Base-by-base conservation (phyloP, 2,329 filamentous ascomycete genomes). In the Didymella exigua region DNA sequence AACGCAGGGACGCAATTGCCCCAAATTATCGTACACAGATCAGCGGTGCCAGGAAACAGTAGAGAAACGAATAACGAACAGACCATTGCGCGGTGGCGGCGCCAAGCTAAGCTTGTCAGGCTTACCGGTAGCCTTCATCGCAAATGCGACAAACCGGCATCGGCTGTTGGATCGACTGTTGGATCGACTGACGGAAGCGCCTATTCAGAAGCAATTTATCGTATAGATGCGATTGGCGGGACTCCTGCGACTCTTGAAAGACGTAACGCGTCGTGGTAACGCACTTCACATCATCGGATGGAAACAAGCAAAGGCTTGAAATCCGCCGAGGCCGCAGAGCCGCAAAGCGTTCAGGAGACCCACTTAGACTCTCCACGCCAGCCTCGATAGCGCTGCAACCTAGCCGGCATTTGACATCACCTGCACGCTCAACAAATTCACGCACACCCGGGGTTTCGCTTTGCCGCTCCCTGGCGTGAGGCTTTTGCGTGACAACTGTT, bases 101-200 rank as follows among this genome's bases (percentile, higher is more conserved):
- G 53, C 53, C 53, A 56, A 56, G 53, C 53, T 56, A 56, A 56
- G 53, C 53, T 56, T 56, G 53, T 42, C 47, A 33, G 53, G 53
- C 46, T 56, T 56, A n/a, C n/a, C n/a, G n/a, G n/a, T n/a, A 51
- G 52, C 16, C 24, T 19, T 47, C 36, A 45, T 19, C 27, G 24
- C 34, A 40, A 36, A 26, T 11, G 29, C 45, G 33, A 41, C 45
- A 8, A 41, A 34, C 27, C 16, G 33, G 45, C 47, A 21, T 47
- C 47, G 42, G 47, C 46, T 56, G 36, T 47, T 36, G 42, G 47
- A 14, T 46, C 41, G 33, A 16, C n/a, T 27, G 45, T 49, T 36
- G 42, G 47, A 14, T 46, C 41, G 33, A 16, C n/a, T 27, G 45
- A 45, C 51, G 51, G 45, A 29, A 34, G 40, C 38, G 37, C 21